These are phyloP conservation scores for Amaranthus cruentus DNA, from an alignment of 148 eudicot species.

Conservation along the genomic window DNA sequence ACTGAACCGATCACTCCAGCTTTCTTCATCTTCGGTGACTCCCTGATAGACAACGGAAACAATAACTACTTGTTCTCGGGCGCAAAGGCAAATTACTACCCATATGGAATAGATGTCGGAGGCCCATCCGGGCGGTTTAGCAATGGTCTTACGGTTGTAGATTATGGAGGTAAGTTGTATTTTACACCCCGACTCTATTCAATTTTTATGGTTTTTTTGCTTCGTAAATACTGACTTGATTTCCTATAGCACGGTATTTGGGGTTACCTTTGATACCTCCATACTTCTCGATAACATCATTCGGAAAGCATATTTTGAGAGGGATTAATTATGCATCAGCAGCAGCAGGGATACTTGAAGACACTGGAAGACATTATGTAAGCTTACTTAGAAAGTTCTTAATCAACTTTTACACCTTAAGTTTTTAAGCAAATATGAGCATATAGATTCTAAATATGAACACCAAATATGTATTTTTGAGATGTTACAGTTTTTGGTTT, in stretches of 20 bases:
- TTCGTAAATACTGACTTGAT: slow-evolving; percentile 17
- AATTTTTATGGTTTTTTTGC: neutral
- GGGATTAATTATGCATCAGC: slow-evolving; percentile 52
- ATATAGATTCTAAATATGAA: too few species aligned
- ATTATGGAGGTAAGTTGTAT: slow-evolving; percentile 38
- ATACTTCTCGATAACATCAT: slow-evolving; percentile 22
- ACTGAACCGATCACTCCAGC: slow-evolving; percentile 36
- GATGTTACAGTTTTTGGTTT: too few species aligned
- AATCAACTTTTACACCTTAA: too few species aligned
- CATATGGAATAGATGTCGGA: slow-evolving; percentile 38
- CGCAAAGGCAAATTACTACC: slow-evolving; percentile 41
- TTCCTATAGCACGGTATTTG: slow-evolving; percentile 29
- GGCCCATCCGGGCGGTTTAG: slow-evolving; percentile 43
- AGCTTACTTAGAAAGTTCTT: slow-evolving; percentile 12
- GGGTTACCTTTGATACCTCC: slow-evolving; percentile 42
- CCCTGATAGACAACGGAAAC: slow-evolving; percentile 45
- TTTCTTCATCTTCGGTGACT: slow-evolving; percentile 43
- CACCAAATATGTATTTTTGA: too few species aligned
- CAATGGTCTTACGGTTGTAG: slow-evolving; percentile 45
- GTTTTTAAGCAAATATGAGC: too few species aligned
- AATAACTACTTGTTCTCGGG: slow-evolving; percentile 36
- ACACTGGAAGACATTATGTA: slow-evolving; percentile 48
- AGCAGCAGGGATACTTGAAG: slow-evolving; percentile 45
- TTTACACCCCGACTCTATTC: neutral
- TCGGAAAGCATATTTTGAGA: slow-evolving; percentile 27